Evolutionary conservation across 2,329 filamentous ascomycete genomes (phyloP).

Genomic region (Didymella pomorum): DNA sequence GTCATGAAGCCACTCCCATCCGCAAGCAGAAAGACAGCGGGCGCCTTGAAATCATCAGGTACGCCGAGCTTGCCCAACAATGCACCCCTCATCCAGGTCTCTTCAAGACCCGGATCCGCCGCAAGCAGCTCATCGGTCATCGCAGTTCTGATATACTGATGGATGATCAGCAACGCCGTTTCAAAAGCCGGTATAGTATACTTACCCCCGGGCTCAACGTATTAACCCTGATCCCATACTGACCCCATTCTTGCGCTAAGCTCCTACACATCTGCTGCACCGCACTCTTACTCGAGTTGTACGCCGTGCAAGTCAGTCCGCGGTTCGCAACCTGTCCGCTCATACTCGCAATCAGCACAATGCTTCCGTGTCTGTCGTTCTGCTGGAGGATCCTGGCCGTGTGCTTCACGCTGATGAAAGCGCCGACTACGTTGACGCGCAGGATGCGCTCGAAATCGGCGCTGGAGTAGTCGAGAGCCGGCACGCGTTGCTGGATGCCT

Average conservation of each 20-base stretch:
- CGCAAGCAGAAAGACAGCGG: background rate
- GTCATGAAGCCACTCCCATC: background rate
- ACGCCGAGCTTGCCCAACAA: background rate
- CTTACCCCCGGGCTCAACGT: background rate
- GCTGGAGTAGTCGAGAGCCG: slow-evolving; percentile 58
- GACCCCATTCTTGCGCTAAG: background rate
- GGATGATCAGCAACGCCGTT: background rate
- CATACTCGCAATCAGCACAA: background rate
- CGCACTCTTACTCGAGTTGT: background rate
- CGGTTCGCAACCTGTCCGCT: background rate
- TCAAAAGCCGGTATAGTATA: background rate
- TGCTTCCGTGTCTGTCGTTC: background rate
- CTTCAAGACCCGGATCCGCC: background rate
- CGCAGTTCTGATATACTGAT: background rate
- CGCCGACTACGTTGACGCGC: slow-evolving; percentile 50
- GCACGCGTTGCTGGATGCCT: slow-evolving; percentile 40
- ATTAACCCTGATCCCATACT: background rate
- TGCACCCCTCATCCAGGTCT: background rate
- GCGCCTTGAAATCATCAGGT: background rate
- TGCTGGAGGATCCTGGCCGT: slow-evolving; percentile 29
- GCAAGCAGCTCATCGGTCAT: background rate
- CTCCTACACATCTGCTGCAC: background rate
- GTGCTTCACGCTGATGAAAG: slow-evolving; percentile 47
- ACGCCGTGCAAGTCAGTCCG: background rate
- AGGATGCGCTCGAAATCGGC: slow-evolving; percentile 47